Evolutionary conservation across 192 early-diverging fungal species (phyloP).

Genomic region (Gorgonomyces haynaldii): DNA sequence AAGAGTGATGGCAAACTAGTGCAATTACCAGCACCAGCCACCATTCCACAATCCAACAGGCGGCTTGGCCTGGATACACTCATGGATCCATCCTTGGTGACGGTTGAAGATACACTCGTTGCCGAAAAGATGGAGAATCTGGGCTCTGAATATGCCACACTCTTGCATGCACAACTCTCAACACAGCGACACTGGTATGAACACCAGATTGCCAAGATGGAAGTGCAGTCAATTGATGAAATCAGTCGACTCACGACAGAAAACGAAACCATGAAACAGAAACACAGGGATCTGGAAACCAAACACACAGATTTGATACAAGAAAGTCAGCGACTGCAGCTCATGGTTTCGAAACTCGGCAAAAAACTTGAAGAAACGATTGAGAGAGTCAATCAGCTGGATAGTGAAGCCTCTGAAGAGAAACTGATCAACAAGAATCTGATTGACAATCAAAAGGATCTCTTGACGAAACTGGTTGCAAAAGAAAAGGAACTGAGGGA

Average conservation of each 20-base stretch:
- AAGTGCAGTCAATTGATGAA: slow-evolving; percentile 10
- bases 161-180: slow-evolving; percentile 76
- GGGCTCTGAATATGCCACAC: slow-evolving; percentile 66
- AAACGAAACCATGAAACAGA: slow-evolving; percentile 3
- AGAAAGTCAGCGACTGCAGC: slow-evolving; percentile 13
- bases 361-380: slow-evolving; percentile 47
- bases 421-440: slow-evolving; percentile 46
- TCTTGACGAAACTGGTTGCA: slow-evolving; percentile 40
- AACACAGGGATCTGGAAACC: slow-evolving; percentile 2
- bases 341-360: slow-evolving; percentile 37
- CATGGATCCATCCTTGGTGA: neutral
- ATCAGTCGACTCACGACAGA: neutral
- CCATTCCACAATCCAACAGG: neutral
- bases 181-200: slow-evolving; percentile 83
- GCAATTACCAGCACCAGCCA: slow-evolving; percentile 51
- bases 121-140: slow-evolving; percentile 67
- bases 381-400: slow-evolving; percentile 36
- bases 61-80: slow-evolving; percentile 4
- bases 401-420: slow-evolving; percentile 62
- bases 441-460: slow-evolving; percentile 50
- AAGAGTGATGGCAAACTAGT: slow-evolving; percentile 84
- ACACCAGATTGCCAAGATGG: slow-evolving; percentile 34
- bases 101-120: slow-evolving; percentile 5
- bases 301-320: slow-evolving; percentile 3
- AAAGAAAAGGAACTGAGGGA: slow-evolving; percentile 41